Evolutionary conservation across 2,329 filamentous ascomycete genomes (phyloP).

Genomic region (Cladorrhinum sp.): DNA sequence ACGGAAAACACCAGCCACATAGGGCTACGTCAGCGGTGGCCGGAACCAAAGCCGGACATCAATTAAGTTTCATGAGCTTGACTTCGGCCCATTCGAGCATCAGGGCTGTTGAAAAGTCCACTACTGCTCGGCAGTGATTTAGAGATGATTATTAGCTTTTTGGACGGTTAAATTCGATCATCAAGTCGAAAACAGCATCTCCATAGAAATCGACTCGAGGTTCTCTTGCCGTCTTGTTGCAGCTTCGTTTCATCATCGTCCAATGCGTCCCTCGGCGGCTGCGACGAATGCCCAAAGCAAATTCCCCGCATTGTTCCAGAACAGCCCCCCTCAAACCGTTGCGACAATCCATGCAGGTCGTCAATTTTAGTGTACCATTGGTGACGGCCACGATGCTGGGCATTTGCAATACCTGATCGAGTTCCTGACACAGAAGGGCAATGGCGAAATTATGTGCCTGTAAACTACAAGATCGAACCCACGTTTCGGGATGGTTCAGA

Average conservation of each 20-base stretch:
- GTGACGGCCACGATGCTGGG: background rate
- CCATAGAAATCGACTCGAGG: background rate
- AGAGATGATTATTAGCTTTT: background rate
- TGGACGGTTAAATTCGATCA: background rate
- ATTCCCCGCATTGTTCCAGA: slow-evolving; percentile 13
- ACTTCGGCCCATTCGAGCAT: background rate
- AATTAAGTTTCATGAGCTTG: background rate
- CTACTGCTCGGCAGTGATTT: background rate
- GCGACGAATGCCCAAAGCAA: background rate
- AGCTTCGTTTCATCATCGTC: slow-evolving; percentile 28
- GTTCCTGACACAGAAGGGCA: too few species aligned
- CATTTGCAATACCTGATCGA: background rate
- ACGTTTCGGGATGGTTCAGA: too few species aligned
- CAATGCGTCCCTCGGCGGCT: slow-evolving; percentile 5
- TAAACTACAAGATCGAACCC: too few species aligned
- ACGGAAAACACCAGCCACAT: background rate
- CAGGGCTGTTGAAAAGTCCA: background rate
- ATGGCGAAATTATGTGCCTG: too few species aligned
- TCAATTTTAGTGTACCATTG: background rate
- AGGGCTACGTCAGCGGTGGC: background rate
- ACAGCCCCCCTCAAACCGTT: background rate
- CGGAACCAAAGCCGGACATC: background rate
- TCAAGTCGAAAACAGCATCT: background rate
- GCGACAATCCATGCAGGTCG: background rate
- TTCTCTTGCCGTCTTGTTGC: slow-evolving; percentile 16